phyloP scores from a whole-genome alignment of 441 rosid species.

The Erodium chrysanthum region DNA sequence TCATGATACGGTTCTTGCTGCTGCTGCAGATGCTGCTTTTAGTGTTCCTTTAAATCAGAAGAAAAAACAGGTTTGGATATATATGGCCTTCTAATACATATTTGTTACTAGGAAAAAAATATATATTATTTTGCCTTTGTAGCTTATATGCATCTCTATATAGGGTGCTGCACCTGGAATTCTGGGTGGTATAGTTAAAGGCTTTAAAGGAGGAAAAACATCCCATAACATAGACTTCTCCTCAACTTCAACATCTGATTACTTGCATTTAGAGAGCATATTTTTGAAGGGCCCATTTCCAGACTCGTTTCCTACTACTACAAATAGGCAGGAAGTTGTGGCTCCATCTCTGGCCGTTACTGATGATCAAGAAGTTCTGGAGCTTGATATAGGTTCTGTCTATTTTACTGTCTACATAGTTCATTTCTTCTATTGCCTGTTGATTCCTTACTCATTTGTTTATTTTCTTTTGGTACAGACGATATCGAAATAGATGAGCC shows the following conservation, averaged over 20 bases:
- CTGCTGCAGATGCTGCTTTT: slow-evolving; percentile 54
- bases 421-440: background rate
- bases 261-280: slow-evolving; percentile 32
- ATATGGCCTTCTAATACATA: background rate
- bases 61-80: slow-evolving; percentile 39
- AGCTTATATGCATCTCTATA: slow-evolving; percentile 15
- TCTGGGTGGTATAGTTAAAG: slow-evolving; percentile 41
- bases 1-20: slow-evolving; percentile 62
- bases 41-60: slow-evolving; percentile 41
- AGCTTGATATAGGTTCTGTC: slow-evolving; percentile 48
- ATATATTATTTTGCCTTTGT: slow-evolving; percentile 9
- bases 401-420: slow-evolving; percentile 2
- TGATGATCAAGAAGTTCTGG: slow-evolving; percentile 29
- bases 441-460: slow-evolving; percentile 9
- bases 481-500: slow-evolving; percentile 52
- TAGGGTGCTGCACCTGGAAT: slow-evolving; percentile 42
- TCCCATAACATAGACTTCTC: slow-evolving; percentile 15
- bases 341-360: slow-evolving; percentile 22
- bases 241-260: slow-evolving; percentile 23
- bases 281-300: slow-evolving; percentile 33
- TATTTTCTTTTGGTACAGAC: slow-evolving; percentile 25
- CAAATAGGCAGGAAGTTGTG: slow-evolving; percentile 25
- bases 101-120: background rate
- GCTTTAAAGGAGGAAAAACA: slow-evolving; percentile 36
- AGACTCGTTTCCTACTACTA: slow-evolving; percentile 22